Evolutionary conservation across 805 yeast genomes (phyloP), one percentile per base, ranked within the genome.

Genomic region (Candida krabiensis): DNA sequence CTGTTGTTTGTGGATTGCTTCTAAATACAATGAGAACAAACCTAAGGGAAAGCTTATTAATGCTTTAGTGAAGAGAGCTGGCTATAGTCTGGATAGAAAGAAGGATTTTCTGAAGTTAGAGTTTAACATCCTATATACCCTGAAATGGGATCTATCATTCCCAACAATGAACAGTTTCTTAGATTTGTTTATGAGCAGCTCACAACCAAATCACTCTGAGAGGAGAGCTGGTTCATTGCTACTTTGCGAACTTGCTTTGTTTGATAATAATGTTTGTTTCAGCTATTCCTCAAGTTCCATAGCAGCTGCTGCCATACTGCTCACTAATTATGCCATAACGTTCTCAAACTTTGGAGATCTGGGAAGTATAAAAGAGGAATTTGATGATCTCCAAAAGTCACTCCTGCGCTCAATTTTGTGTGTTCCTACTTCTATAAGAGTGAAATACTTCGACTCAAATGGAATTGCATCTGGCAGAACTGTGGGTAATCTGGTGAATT

Each of bases 131-230:
- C 65, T 84, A 40, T 77, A 75, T 52, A 69, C 79, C 4, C 64
- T 85, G 44, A 67, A 77, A 38, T 85, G 91, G 91, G 69, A 75
- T 46, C 64, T 83, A 25, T 71, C 77, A 35, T 65, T 72, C 23
- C 78, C 86, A 17, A 79, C 86, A 3, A 73, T 77, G 48, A 89
- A 83, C 58, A 64, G 74, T 9, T 80, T 80, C 50, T 65, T 83
- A 40, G 87, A 83, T 51, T 58, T 82, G 36, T 70, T 69, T 49
- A 58, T 81, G 19, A 51, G 49, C 38, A 49, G 49, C 17, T 43
- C 52, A 25, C 54, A 55, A 35, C 61, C 60, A 37, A 64, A 63
- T 44, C 52, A 67, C 27, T 64, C 70, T 43, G 77, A 75, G 40
- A 63, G 81, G 44, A 78, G 75, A 50, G 60, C 70, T 33, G 76